Evolutionary conservation across 73 alveolate species (phyloP), one percentile per base, ranked within the genome.

Genomic region (Paramecium sexaurelia): DNA sequence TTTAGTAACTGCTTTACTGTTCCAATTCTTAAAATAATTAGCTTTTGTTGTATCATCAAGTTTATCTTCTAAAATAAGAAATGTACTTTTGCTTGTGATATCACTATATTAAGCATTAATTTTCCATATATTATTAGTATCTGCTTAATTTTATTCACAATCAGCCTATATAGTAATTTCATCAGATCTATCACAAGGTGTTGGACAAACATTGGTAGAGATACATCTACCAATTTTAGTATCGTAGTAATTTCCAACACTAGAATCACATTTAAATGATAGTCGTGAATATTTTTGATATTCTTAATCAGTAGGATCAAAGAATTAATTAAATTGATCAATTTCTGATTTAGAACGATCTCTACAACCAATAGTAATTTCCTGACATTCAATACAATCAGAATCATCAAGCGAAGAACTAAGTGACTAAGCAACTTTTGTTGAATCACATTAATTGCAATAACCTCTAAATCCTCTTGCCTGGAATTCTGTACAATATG

Each of bases 321-420:
- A 78, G 17, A 39, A 78, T 19, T 39, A 20, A 78, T 78, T 78
- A 2, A 26, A 22, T 24, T 2, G 26, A 0, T 2, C 13, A 0
- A 78, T 41, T 78, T 78, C 90, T 2, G 19, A 2, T 1, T 0
- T 2, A 8, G 90, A 13, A 9, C 90, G 45, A n/a, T 20, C 69
- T 40, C 90, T 37, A 36, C 90, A 78, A 17, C 90, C 90, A 39
- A 41, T 24, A 24, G 90, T 40, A 1, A 22, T 15, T 43, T 78
- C 55, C 22, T 73, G 90, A 78, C 90, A 78, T 24, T 24, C 8
- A 19, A 43, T 43, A 39, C 90, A 78, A 78, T 78, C 71, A 17
- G 90, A 36, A 41, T 26, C 90, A 78, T 78, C 90, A 19, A 39
- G 7, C 1, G 90, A 39, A 1, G 71, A 37, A 24, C 75, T 41